Base-by-base conservation (phyloP, 2,329 filamentous ascomycete species). In the Botrytis cinerea region DNA sequence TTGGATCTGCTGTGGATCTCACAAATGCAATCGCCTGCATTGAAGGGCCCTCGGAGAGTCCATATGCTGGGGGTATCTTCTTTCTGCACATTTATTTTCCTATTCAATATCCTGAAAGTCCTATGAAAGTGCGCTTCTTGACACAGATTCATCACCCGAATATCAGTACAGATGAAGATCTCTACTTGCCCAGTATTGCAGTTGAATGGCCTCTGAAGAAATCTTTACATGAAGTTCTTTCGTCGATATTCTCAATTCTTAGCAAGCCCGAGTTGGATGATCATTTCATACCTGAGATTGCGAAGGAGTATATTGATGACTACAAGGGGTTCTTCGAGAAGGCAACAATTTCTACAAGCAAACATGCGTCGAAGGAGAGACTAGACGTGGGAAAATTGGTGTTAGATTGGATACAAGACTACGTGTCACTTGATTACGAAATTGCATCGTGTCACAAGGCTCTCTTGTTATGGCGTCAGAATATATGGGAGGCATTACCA, bases 81-180 rank as follows among this genome's bases (percentile, higher is more conserved):
- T 70, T 54, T 40, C 12, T 70, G 12, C 67, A 70, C 25, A 35
- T 70, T 10, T 45, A 25, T 12, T 70, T 59, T n/a, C 67, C 67
- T 8, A 1, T 6, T 20, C 2, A 4, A 18, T 70, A 35, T n/a
- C 67, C 67, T 5, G 4, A 9, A 18, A 3, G 12, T 8, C 35
- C 67, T 32, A 43, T 60, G 38, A 35, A 59, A 20, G 16, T 70
- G 38, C 67, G 48, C 12, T 70, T 70, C 14, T 60, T 70, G 7
- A 70, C 67, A 18, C 20, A n/a, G 7, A 59, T 60, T 7, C 32
- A 60, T 38, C 51, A 70, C 35, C 67, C 51, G 10, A 38, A 40
- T 7, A 28, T 68, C 40, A 35, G 28, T n/a, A 45, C 20, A 38
- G 22, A 54, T n/a, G 32, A 32, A 4, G 64, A 48, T 4, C 9